A percentile compares a stretch with the other conserved stretches of the same genome.
Conservation (phyloP, 2,329 filamentous ascomycete species). For the Fusarium gaditjirri region DNA sequence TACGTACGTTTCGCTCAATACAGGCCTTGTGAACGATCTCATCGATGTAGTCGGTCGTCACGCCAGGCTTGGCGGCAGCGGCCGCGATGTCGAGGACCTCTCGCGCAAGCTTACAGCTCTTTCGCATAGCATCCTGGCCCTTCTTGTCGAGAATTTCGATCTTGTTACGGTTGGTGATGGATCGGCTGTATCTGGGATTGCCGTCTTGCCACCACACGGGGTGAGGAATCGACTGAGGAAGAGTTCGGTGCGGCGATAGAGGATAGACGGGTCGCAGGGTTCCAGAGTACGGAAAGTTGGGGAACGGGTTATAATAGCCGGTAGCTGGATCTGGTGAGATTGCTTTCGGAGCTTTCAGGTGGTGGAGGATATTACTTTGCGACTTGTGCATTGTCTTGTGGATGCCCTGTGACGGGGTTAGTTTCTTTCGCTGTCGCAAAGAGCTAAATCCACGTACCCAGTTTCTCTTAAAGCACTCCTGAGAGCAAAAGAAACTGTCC, state of each 20-base stretch:
- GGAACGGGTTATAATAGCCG: slow-evolving; percentile 92
- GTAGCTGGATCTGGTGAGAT: slow-evolving; percentile 92
- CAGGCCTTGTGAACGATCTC: slow-evolving; percentile 95
- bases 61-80: slow-evolving; percentile 83
- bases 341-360: slow-evolving; percentile 79
- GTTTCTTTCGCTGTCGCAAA: slow-evolving; percentile 24
- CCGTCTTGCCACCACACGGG: slow-evolving; percentile 92
- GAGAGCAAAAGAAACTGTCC: slow-evolving; percentile 96
- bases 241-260: slow-evolving; percentile 74
- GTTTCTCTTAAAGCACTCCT: slow-evolving; percentile 98
- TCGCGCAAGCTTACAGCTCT: slow-evolving; percentile 85
- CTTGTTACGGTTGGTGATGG: slow-evolving; percentile 78
- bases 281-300: slow-evolving; percentile 85
- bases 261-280: slow-evolving; percentile 87
- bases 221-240: slow-evolving; percentile 82
- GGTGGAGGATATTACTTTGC: slow-evolving; percentile 78
- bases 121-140: slow-evolving; percentile 89
- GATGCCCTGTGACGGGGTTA: slow-evolving; percentile 65
- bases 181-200: slow-evolving; percentile 70
- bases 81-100: slow-evolving; percentile 95
- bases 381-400: slow-evolving; percentile 81
- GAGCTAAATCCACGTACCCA: slow-evolving; percentile 74
- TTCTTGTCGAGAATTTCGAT: slow-evolving; percentile 83
- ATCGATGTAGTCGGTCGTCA: slow-evolving; percentile 96
- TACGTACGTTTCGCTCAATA: slow-evolving; percentile 85